A percentile compares a stretch with the other conserved stretches of the same genome.
Conservation (phyloP, 2,329 filamentous ascomycete species). For the Colletotrichum sp. region DNA sequence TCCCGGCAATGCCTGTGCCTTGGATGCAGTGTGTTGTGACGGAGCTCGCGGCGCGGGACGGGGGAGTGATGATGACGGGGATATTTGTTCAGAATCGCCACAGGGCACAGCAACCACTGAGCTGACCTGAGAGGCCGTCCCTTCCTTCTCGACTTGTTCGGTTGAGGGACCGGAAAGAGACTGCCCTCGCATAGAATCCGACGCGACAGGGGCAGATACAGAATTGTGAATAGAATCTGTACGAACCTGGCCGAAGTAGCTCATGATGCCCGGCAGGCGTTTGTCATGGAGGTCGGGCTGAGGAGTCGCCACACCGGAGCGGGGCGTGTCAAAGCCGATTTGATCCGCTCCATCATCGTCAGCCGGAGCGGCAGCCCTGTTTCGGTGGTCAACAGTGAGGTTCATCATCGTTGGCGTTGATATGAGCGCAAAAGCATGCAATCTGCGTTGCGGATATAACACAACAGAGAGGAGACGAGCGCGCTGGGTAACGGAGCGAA, state of each 20-base stretch:
- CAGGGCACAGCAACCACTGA: constrained; percentile 17
- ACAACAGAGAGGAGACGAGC: constrained; percentile 1
- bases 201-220: constrained; percentile 38
- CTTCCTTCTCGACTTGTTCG: constrained; percentile 12
- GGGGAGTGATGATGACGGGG: constrained; percentile 5
- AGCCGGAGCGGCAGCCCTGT: constrained; percentile 57
- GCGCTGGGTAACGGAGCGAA: constrained; percentile 12
- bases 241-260: constrained; percentile 99
- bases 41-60: not conserved
- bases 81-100: constrained; percentile 20
- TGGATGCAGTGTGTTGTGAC: constrained; percentile 13
- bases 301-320: constrained; percentile 90
- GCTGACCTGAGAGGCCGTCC: constrained; percentile 14
- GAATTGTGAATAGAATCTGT: constrained; percentile 61
- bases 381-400: constrained; percentile 56
- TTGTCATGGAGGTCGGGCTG: constrained; percentile 94
- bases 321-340: constrained; percentile 84
- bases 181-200: constrained; percentile 17
- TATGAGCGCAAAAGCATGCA: constrained; percentile 15
- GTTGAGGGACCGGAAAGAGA: constrained; percentile 19
- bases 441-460: not conserved
- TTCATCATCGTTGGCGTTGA: constrained; percentile 34
- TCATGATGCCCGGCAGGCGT: constrained; percentile 93
- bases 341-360: constrained; percentile 79
- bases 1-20: constrained; percentile 1